Conservation (phyloP, 2,329 filamentous ascomycete species). For the Scedosporium boydii region DNA sequence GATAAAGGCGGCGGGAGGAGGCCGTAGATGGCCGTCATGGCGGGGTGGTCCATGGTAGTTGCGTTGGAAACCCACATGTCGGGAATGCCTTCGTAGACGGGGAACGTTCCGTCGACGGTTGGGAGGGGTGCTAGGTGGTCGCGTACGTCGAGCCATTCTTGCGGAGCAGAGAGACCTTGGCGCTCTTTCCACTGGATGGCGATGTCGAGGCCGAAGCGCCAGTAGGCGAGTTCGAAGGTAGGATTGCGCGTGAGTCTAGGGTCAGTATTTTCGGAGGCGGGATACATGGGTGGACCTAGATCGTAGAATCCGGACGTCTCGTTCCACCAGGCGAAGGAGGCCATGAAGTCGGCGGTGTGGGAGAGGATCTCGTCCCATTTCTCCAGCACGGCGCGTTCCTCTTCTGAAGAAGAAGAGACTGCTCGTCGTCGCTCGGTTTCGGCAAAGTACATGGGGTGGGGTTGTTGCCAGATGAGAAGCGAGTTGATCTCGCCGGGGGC, state of each 20-base stretch:
- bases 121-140: slow-evolving; percentile 45
- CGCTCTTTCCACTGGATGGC: slow-evolving; percentile 43
- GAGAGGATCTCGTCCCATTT: slow-evolving; percentile 45
- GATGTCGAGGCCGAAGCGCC: slow-evolving; percentile 48
- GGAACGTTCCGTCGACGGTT: slow-evolving; percentile 37
- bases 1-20: slow-evolving; percentile 28
- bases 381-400: slow-evolving; percentile 19
- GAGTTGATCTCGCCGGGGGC: slow-evolving; percentile 53
- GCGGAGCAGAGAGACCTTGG: slow-evolving; percentile 31
- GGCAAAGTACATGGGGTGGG: slow-evolving; percentile 51
- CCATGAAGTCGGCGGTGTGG: slow-evolving; percentile 49
- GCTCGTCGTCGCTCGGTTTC: slow-evolving; percentile 42
- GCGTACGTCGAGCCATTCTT: slow-evolving; percentile 35
- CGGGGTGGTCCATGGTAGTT: slow-evolving; percentile 31
- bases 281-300: slow-evolving; percentile 34
- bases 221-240: slow-evolving; percentile 52
- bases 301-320: slow-evolving; percentile 39
- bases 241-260: slow-evolving; percentile 48
- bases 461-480: slow-evolving; percentile 53
- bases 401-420: slow-evolving; percentile 24
- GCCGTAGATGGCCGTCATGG: slow-evolving; percentile 32
- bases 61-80: slow-evolving; percentile 30
- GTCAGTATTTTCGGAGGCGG: slow-evolving; percentile 45
- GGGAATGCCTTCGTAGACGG: slow-evolving; percentile 41
- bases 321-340: slow-evolving; percentile 46